phyloP scores from a whole-genome alignment of 306 rosid species.

The Quercus glauca region DNA sequence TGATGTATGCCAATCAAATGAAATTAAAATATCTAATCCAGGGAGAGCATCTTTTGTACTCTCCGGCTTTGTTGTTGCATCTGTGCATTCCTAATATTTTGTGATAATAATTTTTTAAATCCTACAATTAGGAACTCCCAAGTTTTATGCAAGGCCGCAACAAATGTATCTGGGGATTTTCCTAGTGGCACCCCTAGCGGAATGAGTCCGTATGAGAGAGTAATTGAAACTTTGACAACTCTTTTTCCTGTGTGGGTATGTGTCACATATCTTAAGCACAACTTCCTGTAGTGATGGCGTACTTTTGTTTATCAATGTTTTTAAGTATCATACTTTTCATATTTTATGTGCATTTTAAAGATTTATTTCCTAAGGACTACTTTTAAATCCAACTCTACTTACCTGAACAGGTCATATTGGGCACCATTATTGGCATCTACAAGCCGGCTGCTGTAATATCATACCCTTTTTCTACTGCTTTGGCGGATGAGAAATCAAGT shows the following conservation, averaged over 20 bases:
- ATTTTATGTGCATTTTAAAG: constrained; percentile 2
- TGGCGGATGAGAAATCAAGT: constrained; percentile 25
- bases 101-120: constrained; percentile 13
- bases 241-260: constrained; percentile 95
- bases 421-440: constrained; percentile 74
- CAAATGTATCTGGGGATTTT: constrained; percentile 59
- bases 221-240: constrained; percentile 79
- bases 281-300: not conserved
- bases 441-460: constrained; percentile 75
- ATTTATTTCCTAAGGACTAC: constrained; percentile 19
- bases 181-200: constrained; percentile 40
- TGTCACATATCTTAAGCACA: not conserved
- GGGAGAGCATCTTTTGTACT: not conserved
- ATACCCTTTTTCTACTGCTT: constrained; percentile 23
- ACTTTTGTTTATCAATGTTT: not conserved
- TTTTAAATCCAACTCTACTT: constrained; percentile 26
- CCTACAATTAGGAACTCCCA: constrained; percentile 44
- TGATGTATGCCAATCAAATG: not conserved
- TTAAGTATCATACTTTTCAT: not conserved
- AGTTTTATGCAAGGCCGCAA: constrained; percentile 56
- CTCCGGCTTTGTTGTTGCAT: not conserved
- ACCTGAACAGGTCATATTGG: constrained; percentile 69
- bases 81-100: constrained; percentile 9
- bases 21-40: not conserved
- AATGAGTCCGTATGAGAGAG: constrained; percentile 62